A percentile compares a stretch with the other conserved stretches of the same genome.
Evolutionary conservation across 768 basidiomycete species (phyloP).

Genomic region (Termitomyces sp.): DNA sequence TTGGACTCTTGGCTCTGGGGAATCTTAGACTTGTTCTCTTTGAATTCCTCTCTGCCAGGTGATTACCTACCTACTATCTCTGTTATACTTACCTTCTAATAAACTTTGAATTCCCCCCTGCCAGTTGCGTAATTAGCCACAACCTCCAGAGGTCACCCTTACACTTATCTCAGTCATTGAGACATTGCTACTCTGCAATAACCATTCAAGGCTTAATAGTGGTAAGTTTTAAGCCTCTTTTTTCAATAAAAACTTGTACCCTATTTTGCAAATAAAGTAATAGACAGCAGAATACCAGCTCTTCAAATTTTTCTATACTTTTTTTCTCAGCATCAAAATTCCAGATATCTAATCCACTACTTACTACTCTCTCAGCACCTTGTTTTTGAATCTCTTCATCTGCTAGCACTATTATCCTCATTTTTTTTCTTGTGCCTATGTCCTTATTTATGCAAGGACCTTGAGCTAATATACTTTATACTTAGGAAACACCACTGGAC

Average conservation of each 20-base stretch:
- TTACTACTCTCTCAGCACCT: conserved; percentile 29
- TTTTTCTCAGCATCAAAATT: conserved; percentile 32
- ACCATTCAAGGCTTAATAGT: conserved; percentile 59
- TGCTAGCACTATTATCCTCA: conserved; percentile 46
- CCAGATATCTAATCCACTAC: conserved; percentile 23
- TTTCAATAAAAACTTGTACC: background rate
- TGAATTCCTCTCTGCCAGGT: too few species aligned
- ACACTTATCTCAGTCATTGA: conserved; percentile 52
- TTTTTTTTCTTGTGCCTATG: background rate
- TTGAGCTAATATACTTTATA: background rate
- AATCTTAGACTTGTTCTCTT: too few species aligned
- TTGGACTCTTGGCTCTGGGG: too few species aligned
- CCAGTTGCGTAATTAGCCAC: too few species aligned
- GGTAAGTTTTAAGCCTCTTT: conserved; percentile 32
- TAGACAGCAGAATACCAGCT: conserved; percentile 57
- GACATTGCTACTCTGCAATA: conserved; percentile 54
- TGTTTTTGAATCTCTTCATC: conserved; percentile 73
- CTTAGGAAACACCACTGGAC: conserved; percentile 50
- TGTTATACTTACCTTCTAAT: too few species aligned
- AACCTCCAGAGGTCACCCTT: too few species aligned
- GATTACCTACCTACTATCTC: too few species aligned
- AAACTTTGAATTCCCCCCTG: too few species aligned
- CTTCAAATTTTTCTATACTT: conserved; percentile 41
- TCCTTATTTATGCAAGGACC: background rate
- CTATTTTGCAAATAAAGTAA: conserved; percentile 31